phyloP scores from a whole-genome alignment of 306 rosid species.

The Cercis canadensis region DNA sequence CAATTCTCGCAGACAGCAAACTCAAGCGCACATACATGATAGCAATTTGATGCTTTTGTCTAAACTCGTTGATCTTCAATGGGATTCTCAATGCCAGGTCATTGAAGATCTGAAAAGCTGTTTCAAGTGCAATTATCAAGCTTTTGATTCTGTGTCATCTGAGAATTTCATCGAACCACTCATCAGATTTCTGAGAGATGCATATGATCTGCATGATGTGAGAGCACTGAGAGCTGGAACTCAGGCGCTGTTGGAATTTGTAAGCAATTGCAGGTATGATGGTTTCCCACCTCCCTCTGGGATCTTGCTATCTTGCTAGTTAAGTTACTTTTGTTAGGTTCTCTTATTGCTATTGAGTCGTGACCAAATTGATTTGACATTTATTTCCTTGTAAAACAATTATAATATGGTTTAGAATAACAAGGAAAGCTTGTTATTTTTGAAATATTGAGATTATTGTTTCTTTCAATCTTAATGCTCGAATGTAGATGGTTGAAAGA shows the following conservation, averaged over 20 bases:
- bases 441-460: background rate
- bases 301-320: background rate
- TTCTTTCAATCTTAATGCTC: slow-evolving; percentile 14
- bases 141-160: slow-evolving; percentile 46
- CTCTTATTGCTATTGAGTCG: slow-evolving; percentile 4
- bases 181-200: slow-evolving; percentile 64
- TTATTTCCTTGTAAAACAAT: slow-evolving; percentile 20
- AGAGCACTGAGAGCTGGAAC: slow-evolving; percentile 68
- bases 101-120: slow-evolving; percentile 63
- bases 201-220: slow-evolving; percentile 57
- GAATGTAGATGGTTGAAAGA: slow-evolving; percentile 14
- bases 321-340: slow-evolving; percentile 16
- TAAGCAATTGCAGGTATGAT: slow-evolving; percentile 71
- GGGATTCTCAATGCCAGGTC: slow-evolving; percentile 76
- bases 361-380: slow-evolving; percentile 5
- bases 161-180: slow-evolving; percentile 63
- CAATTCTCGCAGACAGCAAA: slow-evolving; percentile 41
- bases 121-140: slow-evolving; percentile 52
- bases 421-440: background rate
- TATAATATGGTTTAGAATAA: slow-evolving; percentile 4
- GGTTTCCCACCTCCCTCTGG: slow-evolving; percentile 15
- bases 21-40: slow-evolving; percentile 44
- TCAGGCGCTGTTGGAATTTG: slow-evolving; percentile 60
- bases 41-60: slow-evolving; percentile 56
- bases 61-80: slow-evolving; percentile 62